A percentile compares a stretch with the other conserved stretches of the same genome.
phyloP scores from a whole-genome alignment of 2,329 filamentous ascomycete genomes.

The Aspergillus sp. region DNA sequence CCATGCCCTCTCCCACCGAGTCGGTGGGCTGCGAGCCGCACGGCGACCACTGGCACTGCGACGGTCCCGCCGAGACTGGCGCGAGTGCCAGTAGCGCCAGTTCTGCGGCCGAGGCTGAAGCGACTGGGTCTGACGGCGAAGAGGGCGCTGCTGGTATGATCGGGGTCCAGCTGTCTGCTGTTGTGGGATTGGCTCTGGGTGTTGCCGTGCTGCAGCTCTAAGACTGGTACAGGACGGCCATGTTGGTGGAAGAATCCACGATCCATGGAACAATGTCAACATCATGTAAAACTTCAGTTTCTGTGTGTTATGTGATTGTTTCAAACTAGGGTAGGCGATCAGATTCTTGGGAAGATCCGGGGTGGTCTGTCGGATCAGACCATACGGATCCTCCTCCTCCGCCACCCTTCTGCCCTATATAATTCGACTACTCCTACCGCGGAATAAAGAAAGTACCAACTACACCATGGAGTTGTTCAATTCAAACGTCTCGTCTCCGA shows the following conservation, averaged over 20 bases:
- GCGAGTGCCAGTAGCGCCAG: slow-evolving; percentile 1
- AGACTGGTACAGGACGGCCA: background rate
- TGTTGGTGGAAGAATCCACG: too few species aligned
- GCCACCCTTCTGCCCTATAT: slow-evolving; percentile 3
- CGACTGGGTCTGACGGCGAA: slow-evolving; percentile 2
- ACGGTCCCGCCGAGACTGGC: slow-evolving; percentile 15
- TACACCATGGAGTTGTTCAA: slow-evolving; percentile 18
- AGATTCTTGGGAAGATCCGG: slow-evolving; percentile 15
- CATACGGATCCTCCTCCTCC: slow-evolving; percentile 14
- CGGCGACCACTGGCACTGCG: slow-evolving; percentile 21
- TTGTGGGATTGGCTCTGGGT: slow-evolving; percentile 13
- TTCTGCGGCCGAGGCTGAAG: slow-evolving; percentile 8
- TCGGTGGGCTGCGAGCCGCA: slow-evolving; percentile 15
- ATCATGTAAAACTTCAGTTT: background rate
- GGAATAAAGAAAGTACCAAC: background rate
- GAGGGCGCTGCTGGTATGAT: slow-evolving; percentile 10
- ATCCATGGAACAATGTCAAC: too few species aligned
- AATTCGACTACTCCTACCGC: background rate
- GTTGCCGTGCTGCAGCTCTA: slow-evolving; percentile 10
- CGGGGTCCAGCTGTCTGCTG: slow-evolving; percentile 5
- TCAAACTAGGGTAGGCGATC: slow-evolving; percentile 8
- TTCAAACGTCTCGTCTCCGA: slow-evolving; percentile 22
- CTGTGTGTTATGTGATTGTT: background rate
- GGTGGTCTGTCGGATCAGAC: slow-evolving; percentile 21
- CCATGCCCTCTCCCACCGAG: slow-evolving; percentile 9